Evolutionary conservation across 2,329 filamentous ascomycete genomes (phyloP).

Genomic region (Xylariaceae sp.): DNA sequence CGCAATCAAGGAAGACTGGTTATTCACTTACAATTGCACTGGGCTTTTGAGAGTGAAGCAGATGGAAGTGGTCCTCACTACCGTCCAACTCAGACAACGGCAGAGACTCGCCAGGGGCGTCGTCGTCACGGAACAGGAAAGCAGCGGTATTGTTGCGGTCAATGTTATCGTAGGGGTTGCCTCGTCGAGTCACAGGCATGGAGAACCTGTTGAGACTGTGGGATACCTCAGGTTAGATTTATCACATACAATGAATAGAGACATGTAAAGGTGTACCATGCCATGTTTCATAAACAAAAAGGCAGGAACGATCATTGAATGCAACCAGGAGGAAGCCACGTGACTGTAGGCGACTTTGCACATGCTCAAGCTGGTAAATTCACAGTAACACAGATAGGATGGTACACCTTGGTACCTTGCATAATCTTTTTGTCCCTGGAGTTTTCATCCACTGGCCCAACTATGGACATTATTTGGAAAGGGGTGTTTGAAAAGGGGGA

Average conservation of each 20-base stretch:
- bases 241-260: no score
- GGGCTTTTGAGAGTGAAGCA: conserved; percentile 65
- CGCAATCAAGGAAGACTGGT: no score
- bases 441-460: background rate
- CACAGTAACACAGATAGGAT: no score
- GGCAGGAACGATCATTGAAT: no score
- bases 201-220: conserved; percentile 81
- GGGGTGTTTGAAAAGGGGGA: background rate
- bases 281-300: no score
- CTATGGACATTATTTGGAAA: background rate
- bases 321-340: no score
- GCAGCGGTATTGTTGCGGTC: conserved; percentile 81
- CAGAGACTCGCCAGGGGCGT: conserved; percentile 57
- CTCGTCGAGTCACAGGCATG: conserved; percentile 76
- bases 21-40: conserved; percentile 49
- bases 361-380: background rate
- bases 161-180: conserved; percentile 63
- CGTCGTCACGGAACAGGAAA: conserved; percentile 80
- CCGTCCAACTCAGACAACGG: conserved; percentile 66
- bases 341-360: no score
- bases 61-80: conserved; percentile 81
- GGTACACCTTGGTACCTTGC: conserved; percentile 7
- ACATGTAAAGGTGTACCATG: no score
- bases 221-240: conserved; percentile 15
- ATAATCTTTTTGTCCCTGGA: background rate